phyloP scores from a whole-genome alignment of 1,284 basidiomycete species.

The Cutaneotrichosporon sp. region DNA sequence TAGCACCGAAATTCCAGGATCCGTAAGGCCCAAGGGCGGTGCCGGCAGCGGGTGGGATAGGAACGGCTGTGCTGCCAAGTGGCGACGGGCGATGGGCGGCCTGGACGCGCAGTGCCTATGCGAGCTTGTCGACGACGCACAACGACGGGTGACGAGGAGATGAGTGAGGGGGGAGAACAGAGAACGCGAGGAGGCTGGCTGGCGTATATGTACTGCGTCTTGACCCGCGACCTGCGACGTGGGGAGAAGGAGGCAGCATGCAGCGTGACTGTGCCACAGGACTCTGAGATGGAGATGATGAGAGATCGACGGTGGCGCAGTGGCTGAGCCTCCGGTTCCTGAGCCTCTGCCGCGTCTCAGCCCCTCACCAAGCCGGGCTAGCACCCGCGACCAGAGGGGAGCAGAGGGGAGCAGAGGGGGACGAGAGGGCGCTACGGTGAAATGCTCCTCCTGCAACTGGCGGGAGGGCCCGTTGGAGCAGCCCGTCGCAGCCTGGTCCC shows the following conservation, averaged over 20 bases:
- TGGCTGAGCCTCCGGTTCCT: neutral
- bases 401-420: too few species aligned
- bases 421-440: too few species aligned
- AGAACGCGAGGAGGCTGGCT: neutral
- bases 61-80: neutral
- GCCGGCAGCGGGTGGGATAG: conserved; percentile 1
- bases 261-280: neutral
- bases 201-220: neutral
- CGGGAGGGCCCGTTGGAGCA: too few species aligned
- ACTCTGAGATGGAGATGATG: neutral
- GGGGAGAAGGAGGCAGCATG: too few species aligned
- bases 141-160: neutral
- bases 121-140: neutral
- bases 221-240: too few species aligned
- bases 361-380: neutral
- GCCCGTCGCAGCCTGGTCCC: too few species aligned
- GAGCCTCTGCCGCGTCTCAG: neutral
- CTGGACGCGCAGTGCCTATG: neutral
- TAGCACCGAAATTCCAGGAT: neutral
- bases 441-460: too few species aligned
- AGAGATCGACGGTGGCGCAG: neutral
- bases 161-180: neutral
- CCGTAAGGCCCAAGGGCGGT: neutral
- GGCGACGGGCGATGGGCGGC: neutral
- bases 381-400: too few species aligned